A percentile compares a stretch with the other conserved stretches of the same genome.
These are phyloP conservation scores for Nitzschia sp. DNA, from an alignment of 108 stramenopile genomes.

Conservation along the genomic window DNA sequence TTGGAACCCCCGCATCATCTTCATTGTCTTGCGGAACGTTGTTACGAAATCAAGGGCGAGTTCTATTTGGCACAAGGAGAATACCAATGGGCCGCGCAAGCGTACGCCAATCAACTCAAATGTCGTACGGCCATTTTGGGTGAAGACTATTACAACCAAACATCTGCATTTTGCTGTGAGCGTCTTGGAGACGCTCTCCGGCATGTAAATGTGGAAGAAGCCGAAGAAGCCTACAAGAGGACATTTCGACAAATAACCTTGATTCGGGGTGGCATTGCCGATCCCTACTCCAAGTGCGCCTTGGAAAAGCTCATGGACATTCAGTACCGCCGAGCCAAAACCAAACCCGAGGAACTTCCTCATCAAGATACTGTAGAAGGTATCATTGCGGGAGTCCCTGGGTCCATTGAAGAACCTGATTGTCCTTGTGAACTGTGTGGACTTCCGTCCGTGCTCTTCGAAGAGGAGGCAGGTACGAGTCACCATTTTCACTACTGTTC, in stretches of 20 bases:
- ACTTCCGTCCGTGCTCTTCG: slow-evolving; percentile 8
- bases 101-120: slow-evolving; percentile 28
- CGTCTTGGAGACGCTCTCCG: slow-evolving; percentile 31
- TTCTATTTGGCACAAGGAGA: slow-evolving; percentile 24
- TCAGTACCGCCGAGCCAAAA: slow-evolving; percentile 5
- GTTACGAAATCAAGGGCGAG: slow-evolving; percentile 30
- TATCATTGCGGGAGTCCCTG: slow-evolving; percentile 20
- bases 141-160: slow-evolving; percentile 17
- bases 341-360: slow-evolving; percentile 13
- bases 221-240: slow-evolving; percentile 40
- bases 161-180: slow-evolving; percentile 37
- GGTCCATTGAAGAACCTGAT: slow-evolving; percentile 1
- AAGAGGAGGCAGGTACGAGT: neutral
- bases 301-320: slow-evolving; percentile 32
- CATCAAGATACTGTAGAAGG: slow-evolving; percentile 14
- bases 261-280: slow-evolving; percentile 28
- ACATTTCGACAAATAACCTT: slow-evolving; percentile 26
- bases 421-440: slow-evolving; percentile 34
- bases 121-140: slow-evolving; percentile 36
- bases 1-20: slow-evolving; percentile 32
- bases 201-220: slow-evolving; percentile 34
- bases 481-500: slow-evolving; percentile 23
- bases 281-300: slow-evolving; percentile 39
- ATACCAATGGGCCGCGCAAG: slow-evolving; percentile 31
- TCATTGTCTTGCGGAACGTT: slow-evolving; percentile 34